phyloP scores from a whole-genome alignment of 768 basidiomycete genomes.

The Tylopilus sp. region DNA sequence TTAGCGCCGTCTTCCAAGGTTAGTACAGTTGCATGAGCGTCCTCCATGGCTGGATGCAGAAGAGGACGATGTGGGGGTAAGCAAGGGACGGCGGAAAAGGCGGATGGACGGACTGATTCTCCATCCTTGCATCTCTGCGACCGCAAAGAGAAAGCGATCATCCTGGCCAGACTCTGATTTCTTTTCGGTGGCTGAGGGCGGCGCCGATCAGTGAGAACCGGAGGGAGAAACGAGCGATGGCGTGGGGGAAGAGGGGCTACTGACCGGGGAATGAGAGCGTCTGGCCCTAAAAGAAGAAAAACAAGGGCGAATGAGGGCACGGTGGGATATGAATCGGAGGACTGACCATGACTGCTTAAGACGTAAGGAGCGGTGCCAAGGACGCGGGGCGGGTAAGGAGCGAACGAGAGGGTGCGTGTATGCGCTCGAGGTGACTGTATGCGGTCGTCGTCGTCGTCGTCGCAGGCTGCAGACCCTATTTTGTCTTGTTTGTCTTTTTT shows the following conservation, averaged over 20 bases:
- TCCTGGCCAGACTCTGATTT: slow-evolving; percentile 69
- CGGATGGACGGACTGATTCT: slow-evolving; percentile 75
- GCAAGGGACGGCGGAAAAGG: neutral
- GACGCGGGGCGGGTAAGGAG: neutral
- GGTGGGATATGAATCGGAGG: neutral
- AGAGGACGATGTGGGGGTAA: neutral
- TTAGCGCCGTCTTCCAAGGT: slow-evolving; percentile 54
- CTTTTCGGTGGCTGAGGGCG: slow-evolving; percentile 71
- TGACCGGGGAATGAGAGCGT: slow-evolving; percentile 77
- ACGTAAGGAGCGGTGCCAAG: slow-evolving; percentile 21
- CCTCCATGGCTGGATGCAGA: slow-evolving; percentile 82
- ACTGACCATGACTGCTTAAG: slow-evolving; percentile 31
- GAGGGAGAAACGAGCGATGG: neutral
- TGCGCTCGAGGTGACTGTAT: slow-evolving; percentile 13
- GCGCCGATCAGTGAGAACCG: slow-evolving; percentile 12
- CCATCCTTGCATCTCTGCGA: slow-evolving; percentile 99
- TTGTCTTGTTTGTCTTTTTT: slow-evolving; percentile 33
- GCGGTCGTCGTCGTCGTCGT: slow-evolving; percentile 8
- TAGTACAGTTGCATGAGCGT: slow-evolving; percentile 79
- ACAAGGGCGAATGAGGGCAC: slow-evolving; percentile 2
- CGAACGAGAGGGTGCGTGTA: slow-evolving; percentile 7
- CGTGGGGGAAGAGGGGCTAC: slow-evolving; percentile 21
- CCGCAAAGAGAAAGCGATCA: slow-evolving; percentile 66
- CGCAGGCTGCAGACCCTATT: slow-evolving; percentile 19
- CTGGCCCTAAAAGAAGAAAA: slow-evolving; percentile 59